These are phyloP conservation scores for Populus tremula DNA, from an alignment of 345 rosid species.

Conservation along the genomic window DNA sequence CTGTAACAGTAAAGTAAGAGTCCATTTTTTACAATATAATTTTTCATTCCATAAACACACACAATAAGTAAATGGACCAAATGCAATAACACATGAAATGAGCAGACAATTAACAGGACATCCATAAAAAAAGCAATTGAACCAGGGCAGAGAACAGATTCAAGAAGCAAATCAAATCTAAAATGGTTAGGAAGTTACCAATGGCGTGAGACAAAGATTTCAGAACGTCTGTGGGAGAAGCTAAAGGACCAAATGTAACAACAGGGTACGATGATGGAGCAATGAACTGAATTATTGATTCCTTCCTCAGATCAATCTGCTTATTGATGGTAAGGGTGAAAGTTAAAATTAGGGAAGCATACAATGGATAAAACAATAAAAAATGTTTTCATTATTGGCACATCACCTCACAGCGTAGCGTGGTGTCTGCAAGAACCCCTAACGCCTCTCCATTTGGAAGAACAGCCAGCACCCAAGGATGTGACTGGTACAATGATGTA, in stretches of 20 bases:
- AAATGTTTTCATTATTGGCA: background rate
- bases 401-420: slow-evolving; percentile 75
- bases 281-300: slow-evolving; percentile 44
- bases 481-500: slow-evolving; percentile 90
- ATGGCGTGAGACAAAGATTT: slow-evolving; percentile 69
- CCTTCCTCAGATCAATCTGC: slow-evolving; percentile 85
- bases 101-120: background rate
- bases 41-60: too few species aligned
- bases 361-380: background rate
- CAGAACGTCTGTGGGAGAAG: slow-evolving; percentile 66
- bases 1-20: too few species aligned
- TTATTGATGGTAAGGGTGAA: slow-evolving; percentile 19
- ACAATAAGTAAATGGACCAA: too few species aligned
- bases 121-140: slow-evolving; percentile 1
- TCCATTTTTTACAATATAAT: too few species aligned
- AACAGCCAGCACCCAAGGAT: slow-evolving; percentile 89
- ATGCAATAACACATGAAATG: too few species aligned
- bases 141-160: background rate
- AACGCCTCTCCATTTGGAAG: slow-evolving; percentile 83
- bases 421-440: slow-evolving; percentile 91
- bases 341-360: background rate
- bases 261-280: slow-evolving; percentile 67
- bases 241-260: slow-evolving; percentile 81
- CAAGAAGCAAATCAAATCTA: slow-evolving; percentile 11
- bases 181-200: slow-evolving; percentile 45